A percentile compares a stretch with the other conserved stretches of the same genome.
Evolutionary conservation across 2,329 filamentous ascomycete genomes (phyloP).

Genomic region (Pseudogymnoascus sp.): DNA sequence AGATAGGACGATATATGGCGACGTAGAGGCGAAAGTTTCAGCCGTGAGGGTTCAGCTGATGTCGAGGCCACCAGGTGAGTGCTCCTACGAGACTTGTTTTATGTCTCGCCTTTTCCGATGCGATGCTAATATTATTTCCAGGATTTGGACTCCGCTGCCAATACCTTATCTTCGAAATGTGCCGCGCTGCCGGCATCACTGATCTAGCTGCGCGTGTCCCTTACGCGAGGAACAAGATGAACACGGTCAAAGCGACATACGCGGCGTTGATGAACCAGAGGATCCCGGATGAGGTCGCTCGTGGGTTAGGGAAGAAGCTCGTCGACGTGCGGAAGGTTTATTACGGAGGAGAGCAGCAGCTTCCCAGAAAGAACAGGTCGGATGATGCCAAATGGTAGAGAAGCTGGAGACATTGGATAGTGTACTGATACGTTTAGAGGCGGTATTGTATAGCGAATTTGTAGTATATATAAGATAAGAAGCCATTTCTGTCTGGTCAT

Average conservation of each 20-base stretch:
- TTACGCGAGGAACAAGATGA: constrained; percentile 91
- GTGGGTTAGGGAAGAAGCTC: constrained; percentile 85
- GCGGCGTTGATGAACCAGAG: constrained; percentile 75
- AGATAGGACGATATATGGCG: constrained; percentile 81
- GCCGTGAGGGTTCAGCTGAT: constrained; percentile 79
- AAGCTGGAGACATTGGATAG: not conserved
- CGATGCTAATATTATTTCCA: constrained; percentile 31
- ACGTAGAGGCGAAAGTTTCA: constrained; percentile 74
- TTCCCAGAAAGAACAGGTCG: not conserved
- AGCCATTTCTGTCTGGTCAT: not conserved
- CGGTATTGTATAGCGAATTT: constrained; percentile 4
- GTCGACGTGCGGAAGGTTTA: constrained; percentile 97
- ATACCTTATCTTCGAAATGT: constrained; percentile 89
- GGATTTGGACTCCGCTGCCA: constrained; percentile 92
- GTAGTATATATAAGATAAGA: constrained; percentile 9
- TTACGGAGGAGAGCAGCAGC: constrained; percentile 57
- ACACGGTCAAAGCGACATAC: constrained; percentile 87
- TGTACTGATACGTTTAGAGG: constrained; percentile 7
- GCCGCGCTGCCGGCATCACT: constrained; percentile 73
- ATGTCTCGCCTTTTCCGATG: not conserved
- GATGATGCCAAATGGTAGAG: not conserved
- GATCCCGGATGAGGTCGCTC: constrained; percentile 81
- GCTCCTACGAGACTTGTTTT: not conserved
- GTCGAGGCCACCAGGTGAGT: constrained; percentile 77
- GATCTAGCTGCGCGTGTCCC: constrained; percentile 79